phyloP scores from a whole-genome alignment of 2,329 filamentous ascomycete species.

The Scedosporium boydii region DNA sequence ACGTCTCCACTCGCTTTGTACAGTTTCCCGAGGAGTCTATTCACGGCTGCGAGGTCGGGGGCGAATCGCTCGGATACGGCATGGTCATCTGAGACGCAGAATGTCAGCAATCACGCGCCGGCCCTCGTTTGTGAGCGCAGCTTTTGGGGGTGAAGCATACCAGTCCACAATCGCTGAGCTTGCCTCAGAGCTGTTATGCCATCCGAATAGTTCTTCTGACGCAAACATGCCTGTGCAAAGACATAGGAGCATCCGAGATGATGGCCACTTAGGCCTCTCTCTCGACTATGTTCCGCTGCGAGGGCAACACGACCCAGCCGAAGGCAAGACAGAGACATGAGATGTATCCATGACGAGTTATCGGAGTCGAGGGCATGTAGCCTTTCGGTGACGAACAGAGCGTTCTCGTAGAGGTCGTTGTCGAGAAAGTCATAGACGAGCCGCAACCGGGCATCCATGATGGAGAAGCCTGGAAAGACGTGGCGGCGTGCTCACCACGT shows the following conservation, averaged over 20 bases:
- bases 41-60: slow-evolving; percentile 11
- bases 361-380: slow-evolving; percentile 11
- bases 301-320: slow-evolving; percentile 9
- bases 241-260: slow-evolving; percentile 13
- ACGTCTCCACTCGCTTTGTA: slow-evolving; percentile 11
- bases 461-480: slow-evolving; percentile 1
- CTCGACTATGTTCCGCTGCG: slow-evolving; percentile 8
- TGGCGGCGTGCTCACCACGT: not conserved
- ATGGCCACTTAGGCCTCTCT: slow-evolving; percentile 6
- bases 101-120: slow-evolving; percentile 2
- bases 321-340: slow-evolving; percentile 11
- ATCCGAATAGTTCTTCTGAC: slow-evolving; percentile 9
- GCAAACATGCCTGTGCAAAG: slow-evolving; percentile 11
- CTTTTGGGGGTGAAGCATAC: not conserved
- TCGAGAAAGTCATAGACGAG: slow-evolving; percentile 7
- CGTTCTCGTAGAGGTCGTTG: slow-evolving; percentile 6
- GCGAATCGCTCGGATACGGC: slow-evolving; percentile 8
- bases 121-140: not conserved
- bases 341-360: slow-evolving; percentile 11
- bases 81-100: slow-evolving; percentile 2
- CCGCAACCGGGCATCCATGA: slow-evolving; percentile 6
- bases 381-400: slow-evolving; percentile 5
- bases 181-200: slow-evolving; percentile 11
- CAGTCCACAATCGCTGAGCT: slow-evolving; percentile 9
- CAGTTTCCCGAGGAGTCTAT: slow-evolving; percentile 11